Percentiles rank a stretch among this genome's conserved stretches.
Conservation (phyloP, 768 basidiomycete genomes). For the Tremella yokohamensis region DNA sequence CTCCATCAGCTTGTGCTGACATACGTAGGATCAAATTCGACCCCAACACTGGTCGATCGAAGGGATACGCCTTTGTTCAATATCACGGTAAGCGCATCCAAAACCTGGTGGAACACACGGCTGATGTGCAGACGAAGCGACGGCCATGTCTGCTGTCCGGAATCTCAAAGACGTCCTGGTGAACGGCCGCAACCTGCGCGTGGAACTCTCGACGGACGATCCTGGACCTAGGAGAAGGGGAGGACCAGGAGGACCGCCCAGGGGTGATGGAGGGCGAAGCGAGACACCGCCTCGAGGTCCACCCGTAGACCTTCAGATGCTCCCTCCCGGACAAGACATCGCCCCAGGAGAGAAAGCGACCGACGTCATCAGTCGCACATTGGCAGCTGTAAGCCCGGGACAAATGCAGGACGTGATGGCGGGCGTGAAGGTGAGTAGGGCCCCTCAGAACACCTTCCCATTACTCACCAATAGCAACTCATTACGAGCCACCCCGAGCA, state of each 20-base stretch:
- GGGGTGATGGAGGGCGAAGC: conserved; percentile 15
- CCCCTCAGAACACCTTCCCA: not conserved
- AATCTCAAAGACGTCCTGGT: conserved; percentile 91
- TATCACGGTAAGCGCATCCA: conserved; percentile 43
- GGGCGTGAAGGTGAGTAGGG: conserved; percentile 85
- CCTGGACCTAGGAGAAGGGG: conserved; percentile 28
- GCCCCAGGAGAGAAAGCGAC: conserved; percentile 67
- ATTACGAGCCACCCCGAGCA: conserved; percentile 87
- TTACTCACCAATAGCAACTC: conserved; percentile 63
- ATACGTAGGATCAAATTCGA: conserved; percentile 46
- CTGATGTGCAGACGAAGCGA: conserved; percentile 72
- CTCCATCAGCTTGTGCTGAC: not conserved
- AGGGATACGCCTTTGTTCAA: conserved; percentile 51
- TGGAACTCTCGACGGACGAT: conserved; percentile 62
- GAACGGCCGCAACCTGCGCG: conserved; percentile 84
- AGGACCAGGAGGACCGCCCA: conserved; percentile 11
- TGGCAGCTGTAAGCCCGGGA: conserved; percentile 75
- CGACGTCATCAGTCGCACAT: conserved; percentile 78
- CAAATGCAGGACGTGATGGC: conserved; percentile 89
- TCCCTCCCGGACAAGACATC: conserved; percentile 74
- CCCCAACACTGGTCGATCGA: conserved; percentile 47
- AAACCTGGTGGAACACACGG: not conserved
- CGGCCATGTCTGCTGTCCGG: conserved; percentile 88
- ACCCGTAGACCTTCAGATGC: conserved; percentile 55
- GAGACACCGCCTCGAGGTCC: conserved; percentile 16